Base-by-base conservation (phyloP, 2,329 filamentous ascomycete species). In the Mariannaea elegans region DNA sequence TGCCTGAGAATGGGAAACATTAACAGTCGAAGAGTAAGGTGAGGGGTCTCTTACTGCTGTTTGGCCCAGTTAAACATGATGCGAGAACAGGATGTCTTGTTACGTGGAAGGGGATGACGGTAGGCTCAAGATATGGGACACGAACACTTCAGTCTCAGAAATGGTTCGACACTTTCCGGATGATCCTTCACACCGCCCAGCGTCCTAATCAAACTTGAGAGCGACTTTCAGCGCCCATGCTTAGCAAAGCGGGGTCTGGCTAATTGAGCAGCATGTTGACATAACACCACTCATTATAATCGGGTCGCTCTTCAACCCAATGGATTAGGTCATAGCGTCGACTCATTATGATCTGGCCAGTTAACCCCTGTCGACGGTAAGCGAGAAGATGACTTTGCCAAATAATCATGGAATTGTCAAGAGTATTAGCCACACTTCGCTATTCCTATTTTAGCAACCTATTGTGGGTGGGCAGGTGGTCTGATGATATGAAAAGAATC, bases 31-130 rank as follows among this genome's bases (percentile, higher is more conserved):
- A 41, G 47, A 18, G 21, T 8, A 23, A 4, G 32, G 14, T 10
- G 7, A 8, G 21, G 29, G 16, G 29, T 21, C 31, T 65, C 91
- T 79, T 83, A 95, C 93, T 90, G 89, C 80, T 94, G 90, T 81
- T 97, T 95, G 71, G 93, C 90, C 93, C 93, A 97, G 83, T 93
- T 95, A 83, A 97, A 94, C 89, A 92, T 95, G 77, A 73, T 84
- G 77, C 68, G 12, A 52, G 41, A 34, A 27, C n/a, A 42, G 42
- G 29, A 19, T 23, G 38, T 21, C 18, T 41, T 19, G 16, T 41
- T 41, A 19, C 38, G 38, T 19, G 18, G 16, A 32, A 23, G 41
- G 41, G 36, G 32, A 19, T 18, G 19, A 13, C 38, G 19, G 18
- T 16, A 41, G 38, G 13, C 13, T 41, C 38, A 41, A 41, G 38